phyloP scores from a whole-genome alignment of 78 protist genomes.

The Chrysochromulina tobinii region DNA sequence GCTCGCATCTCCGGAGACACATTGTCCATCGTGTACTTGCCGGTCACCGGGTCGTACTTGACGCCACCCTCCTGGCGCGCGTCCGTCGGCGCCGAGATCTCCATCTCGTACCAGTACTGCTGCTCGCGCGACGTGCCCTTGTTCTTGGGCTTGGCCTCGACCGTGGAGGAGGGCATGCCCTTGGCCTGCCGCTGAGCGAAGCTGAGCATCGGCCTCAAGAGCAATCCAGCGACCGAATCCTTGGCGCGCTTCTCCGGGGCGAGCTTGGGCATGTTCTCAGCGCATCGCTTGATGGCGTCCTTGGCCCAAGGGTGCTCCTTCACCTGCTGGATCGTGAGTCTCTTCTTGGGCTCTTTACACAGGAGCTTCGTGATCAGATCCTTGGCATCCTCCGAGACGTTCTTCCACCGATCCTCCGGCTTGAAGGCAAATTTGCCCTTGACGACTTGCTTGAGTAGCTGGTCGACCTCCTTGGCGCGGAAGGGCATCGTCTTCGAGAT shows the following conservation, averaged over 20 bases:
- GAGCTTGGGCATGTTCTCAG: background rate
- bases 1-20: background rate
- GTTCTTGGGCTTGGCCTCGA: too few species aligned
- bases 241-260: too few species aligned
- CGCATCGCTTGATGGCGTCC: background rate
- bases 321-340: too few species aligned
- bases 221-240: too few species aligned
- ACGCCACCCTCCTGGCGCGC: background rate
- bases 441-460: background rate
- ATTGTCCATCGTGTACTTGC: background rate
- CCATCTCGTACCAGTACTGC: conserved; percentile 10
- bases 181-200: too few species aligned
- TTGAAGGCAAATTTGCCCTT: background rate
- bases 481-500: conserved; percentile 16
- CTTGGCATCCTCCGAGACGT: background rate
- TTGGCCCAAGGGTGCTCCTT: background rate
- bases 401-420: background rate
- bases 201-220: too few species aligned
- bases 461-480: conserved; percentile 12
- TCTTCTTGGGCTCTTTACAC: too few species aligned
- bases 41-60: background rate
- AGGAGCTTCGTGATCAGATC: background rate
- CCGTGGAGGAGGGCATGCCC: too few species aligned
- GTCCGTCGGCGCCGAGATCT: conserved; percentile 9
- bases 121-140: background rate